Percentiles rank a stretch among this genome's conserved stretches.
Evolutionary conservation across 73 alveolate species (phyloP).

Genomic region (Uronychia binucleata): DNA sequence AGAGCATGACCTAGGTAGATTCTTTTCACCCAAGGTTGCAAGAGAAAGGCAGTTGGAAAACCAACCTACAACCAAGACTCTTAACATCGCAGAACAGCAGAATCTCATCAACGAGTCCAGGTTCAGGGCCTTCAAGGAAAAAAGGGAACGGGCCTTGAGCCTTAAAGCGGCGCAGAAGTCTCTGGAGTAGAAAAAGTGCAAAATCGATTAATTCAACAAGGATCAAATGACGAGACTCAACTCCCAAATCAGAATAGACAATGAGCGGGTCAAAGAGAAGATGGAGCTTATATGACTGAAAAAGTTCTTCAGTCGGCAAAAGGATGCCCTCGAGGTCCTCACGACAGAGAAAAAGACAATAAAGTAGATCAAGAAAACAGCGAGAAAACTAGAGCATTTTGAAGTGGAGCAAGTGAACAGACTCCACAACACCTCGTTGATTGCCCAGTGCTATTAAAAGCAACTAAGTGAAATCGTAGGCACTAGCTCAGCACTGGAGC

Average conservation of each 20-base stretch:
- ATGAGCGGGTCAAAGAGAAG: not conserved
- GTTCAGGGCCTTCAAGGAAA: not conserved
- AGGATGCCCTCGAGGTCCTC: not conserved
- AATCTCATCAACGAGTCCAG: not conserved
- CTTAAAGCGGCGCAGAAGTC: not conserved
- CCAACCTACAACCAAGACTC: not conserved
- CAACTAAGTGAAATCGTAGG: not conserved
- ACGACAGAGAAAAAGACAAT: not conserved
- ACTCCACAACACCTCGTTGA: not conserved
- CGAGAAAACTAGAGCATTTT: not conserved
- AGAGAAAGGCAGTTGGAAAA: not conserved
- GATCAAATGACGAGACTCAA: not conserved
- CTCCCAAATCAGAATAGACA: not conserved
- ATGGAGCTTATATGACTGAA: not conserved
- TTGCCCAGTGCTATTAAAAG: not conserved
- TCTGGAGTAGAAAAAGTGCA: not conserved
- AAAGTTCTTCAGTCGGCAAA: not conserved
- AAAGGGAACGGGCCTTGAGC: not conserved
- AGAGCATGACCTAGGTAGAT: not conserved
- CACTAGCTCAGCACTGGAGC: not conserved
- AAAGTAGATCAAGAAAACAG: not conserved
- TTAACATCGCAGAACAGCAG: not conserved
- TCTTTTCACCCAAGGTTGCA: not conserved
- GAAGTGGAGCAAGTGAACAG: not conserved
- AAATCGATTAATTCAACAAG: not conserved